Evolutionary conservation across 768 basidiomycete genomes (phyloP).

Genomic region (Scleroderma citrinum): DNA sequence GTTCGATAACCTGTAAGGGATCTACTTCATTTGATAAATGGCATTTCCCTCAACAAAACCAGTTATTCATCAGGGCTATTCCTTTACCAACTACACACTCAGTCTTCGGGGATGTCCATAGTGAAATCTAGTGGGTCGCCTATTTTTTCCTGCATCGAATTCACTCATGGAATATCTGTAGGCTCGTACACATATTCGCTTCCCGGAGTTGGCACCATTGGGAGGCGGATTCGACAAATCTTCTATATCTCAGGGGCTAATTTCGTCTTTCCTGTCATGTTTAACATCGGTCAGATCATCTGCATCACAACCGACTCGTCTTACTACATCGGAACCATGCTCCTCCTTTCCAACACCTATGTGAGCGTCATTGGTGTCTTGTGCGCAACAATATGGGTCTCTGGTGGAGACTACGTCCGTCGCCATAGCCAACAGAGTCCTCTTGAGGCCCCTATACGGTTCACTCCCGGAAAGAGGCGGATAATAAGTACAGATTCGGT

Average conservation of each 20-base stretch:
- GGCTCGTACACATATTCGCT: background rate
- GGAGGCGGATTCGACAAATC: conserved; percentile 24
- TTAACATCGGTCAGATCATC: conserved; percentile 30
- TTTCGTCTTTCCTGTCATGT: conserved; percentile 34
- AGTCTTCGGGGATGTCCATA: background rate
- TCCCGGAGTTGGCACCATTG: conserved; percentile 2
- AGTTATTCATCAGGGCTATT: conserved; percentile 26
- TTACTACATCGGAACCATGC: background rate
- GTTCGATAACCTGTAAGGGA: conserved; percentile 29
- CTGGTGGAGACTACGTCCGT: background rate
- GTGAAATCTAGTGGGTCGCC: background rate
- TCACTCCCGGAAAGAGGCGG: background rate
- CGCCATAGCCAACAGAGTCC: background rate
- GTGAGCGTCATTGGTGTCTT: conserved; percentile 31
- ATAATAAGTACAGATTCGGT: background rate
- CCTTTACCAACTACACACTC: conserved; percentile 16
- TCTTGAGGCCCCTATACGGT: background rate
- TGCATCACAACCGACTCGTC: conserved; percentile 10
- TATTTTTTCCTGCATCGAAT: background rate
- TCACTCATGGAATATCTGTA: background rate
- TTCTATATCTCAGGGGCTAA: conserved; percentile 33
- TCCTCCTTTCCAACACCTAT: conserved; percentile 20
- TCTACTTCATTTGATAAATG: background rate
- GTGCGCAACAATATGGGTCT: conserved; percentile 31
- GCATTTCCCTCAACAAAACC: background rate